phyloP scores from a whole-genome alignment of 2,329 filamentous ascomycete species.

The Stachybotrys elegans region DNA sequence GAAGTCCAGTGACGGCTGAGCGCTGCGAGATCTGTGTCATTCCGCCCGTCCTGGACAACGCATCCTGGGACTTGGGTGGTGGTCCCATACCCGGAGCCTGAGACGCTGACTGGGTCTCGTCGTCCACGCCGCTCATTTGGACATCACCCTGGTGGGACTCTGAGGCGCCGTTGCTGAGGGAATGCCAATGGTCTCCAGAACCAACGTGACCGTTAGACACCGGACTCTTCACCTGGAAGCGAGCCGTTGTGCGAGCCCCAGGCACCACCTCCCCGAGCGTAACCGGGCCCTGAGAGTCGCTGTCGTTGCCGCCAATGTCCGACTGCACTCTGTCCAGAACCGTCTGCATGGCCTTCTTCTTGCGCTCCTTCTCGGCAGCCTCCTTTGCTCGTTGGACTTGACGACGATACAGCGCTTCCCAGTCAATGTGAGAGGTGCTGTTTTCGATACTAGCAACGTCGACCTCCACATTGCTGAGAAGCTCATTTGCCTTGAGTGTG shows the following conservation, averaged over 20 bases:
- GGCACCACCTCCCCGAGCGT: constrained; percentile 62
- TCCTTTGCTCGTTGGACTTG: constrained; percentile 61
- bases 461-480: constrained; percentile 89
- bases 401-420: constrained; percentile 73
- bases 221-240: constrained; percentile 52
- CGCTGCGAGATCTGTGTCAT: constrained; percentile 60
- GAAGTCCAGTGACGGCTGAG: constrained; percentile 54
- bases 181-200: constrained; percentile 27
- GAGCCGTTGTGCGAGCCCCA: constrained; percentile 43
- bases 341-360: constrained; percentile 58
- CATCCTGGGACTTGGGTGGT: constrained; percentile 33
- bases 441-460: constrained; percentile 76
- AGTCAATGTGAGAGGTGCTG: constrained; percentile 65
- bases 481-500: constrained; percentile 82
- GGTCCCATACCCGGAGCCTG: constrained; percentile 44
- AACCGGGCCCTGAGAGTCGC: constrained; percentile 51
- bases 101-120: constrained; percentile 40
- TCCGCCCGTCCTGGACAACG: constrained; percentile 34
- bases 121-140: constrained; percentile 55
- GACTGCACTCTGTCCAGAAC: constrained; percentile 44
- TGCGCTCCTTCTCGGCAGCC: constrained; percentile 55
- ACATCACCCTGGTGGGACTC: constrained; percentile 49
- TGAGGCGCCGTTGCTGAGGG: constrained; percentile 52
- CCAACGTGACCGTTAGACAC: constrained; percentile 54
- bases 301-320: constrained; percentile 47